Conservation (phyloP, 331 rosid species). For the Ulmus americana region DNA sequence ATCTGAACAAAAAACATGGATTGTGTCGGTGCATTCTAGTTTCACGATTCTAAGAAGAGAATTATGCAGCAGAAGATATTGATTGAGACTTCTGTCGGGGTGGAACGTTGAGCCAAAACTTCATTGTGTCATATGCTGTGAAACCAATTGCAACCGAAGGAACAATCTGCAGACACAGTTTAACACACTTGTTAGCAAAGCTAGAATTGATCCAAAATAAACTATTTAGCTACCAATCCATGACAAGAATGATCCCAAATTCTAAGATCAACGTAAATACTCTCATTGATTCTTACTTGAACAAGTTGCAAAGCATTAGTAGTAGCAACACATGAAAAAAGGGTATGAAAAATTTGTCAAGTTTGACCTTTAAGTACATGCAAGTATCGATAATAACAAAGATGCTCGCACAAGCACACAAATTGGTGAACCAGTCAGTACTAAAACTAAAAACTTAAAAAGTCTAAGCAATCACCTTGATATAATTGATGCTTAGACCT, state of each 20-base stretch:
- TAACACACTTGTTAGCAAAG: constrained; percentile 10
- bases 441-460: constrained; percentile 6
- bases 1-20: no score
- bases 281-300: no score
- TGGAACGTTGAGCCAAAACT: constrained; percentile 66
- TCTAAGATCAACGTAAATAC: no score
- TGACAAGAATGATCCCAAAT: not conserved
- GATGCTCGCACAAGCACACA: not conserved
- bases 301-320: no score
- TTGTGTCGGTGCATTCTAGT: not conserved
- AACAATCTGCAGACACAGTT: constrained; percentile 57
- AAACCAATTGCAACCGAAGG: constrained; percentile 93
- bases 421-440: constrained; percentile 7
- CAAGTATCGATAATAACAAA: no score
- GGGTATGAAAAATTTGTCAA: no score
- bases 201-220: not conserved
- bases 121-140: constrained; percentile 71
- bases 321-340: no score
- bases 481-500: constrained; percentile 85
- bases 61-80: constrained; percentile 31
- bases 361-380: no score
- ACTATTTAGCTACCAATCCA: not conserved
- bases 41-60: not conserved
- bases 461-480: constrained; percentile 56
- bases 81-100: constrained; percentile 63